Percentiles rank a stretch among this genome's conserved stretches.
Evolutionary conservation across 495 filamentous ascomycete genomes (phyloP).

Genomic region (Penicillium cataractarum): DNA sequence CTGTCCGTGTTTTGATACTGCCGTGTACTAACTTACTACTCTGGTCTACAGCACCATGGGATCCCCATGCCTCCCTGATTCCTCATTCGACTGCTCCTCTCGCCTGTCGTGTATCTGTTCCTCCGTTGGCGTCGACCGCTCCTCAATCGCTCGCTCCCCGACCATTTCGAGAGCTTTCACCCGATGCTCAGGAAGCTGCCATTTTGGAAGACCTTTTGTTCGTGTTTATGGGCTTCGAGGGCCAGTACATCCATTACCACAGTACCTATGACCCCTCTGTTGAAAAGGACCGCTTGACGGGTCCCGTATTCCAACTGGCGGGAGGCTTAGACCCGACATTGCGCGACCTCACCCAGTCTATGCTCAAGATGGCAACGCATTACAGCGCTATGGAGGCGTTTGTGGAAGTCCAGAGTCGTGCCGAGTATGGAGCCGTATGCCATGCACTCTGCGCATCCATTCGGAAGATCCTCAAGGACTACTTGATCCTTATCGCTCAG

Average conservation of each 20-base stretch:
- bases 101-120: constrained; percentile 81
- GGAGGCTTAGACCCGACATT: constrained; percentile 88
- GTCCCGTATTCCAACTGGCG: constrained; percentile 77
- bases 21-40: constrained; percentile 25
- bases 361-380: constrained; percentile 95
- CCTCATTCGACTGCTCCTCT: constrained; percentile 88
- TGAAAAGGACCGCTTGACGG: constrained; percentile 83
- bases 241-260: constrained; percentile 89
- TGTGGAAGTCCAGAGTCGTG: constrained; percentile 88
- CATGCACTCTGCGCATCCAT: constrained; percentile 94
- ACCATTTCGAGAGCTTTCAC: constrained; percentile 69
- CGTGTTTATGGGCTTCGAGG: constrained; percentile 98
- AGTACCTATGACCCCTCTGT: constrained; percentile 77
- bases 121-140: constrained; percentile 72
- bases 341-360: constrained; percentile 80
- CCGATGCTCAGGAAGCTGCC: constrained; percentile 80
- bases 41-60: constrained; percentile 64
- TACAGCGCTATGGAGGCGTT: constrained; percentile 90
- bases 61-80: constrained; percentile 77
- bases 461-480: constrained; percentile 87
- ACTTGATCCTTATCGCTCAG: constrained; percentile 88
- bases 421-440: constrained; percentile 94
- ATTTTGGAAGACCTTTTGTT: constrained; percentile 91
- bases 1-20: neutral
- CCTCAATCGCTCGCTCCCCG: constrained; percentile 73